Evolutionary conservation across 805 yeast species (phyloP).

Genomic region (Wickerhamomyces hampshirensis): DNA sequence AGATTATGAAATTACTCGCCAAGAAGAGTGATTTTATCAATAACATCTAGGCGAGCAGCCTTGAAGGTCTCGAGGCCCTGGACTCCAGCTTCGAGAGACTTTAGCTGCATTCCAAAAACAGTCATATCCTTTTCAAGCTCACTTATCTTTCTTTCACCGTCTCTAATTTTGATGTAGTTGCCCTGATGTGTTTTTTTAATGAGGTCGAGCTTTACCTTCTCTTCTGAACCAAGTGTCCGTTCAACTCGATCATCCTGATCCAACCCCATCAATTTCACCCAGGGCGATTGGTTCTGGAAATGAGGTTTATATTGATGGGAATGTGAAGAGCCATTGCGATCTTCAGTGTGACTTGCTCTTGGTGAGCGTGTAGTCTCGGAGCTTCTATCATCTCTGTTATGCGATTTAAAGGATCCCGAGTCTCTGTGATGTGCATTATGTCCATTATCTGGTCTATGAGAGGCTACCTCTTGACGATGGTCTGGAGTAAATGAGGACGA

Average conservation of each 20-base stretch:
- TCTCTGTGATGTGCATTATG: background rate
- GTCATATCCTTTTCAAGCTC: conserved; percentile 10
- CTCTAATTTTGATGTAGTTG: conserved; percentile 10
- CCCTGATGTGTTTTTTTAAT: conserved; percentile 11
- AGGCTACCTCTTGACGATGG: background rate
- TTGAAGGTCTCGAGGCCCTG: conserved; percentile 13
- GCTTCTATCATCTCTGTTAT: background rate
- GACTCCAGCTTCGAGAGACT: conserved; percentile 12
- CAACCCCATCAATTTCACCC: conserved; percentile 15
- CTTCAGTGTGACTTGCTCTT: background rate
- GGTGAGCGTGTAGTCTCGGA: background rate
- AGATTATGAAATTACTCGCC: too few relatives aligned
- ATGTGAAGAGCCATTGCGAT: background rate
- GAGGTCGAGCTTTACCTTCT: conserved; percentile 10
- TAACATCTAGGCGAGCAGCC: conserved; percentile 10
- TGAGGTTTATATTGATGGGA: conserved; percentile 2
- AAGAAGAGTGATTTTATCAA: conserved; percentile 14
- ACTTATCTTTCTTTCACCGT: conserved; percentile 4
- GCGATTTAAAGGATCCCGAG: background rate
- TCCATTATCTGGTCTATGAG: background rate
- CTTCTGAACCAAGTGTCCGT: conserved; percentile 5
- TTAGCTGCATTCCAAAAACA: conserved; percentile 11
- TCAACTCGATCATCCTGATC: conserved; percentile 12
- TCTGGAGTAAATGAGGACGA: background rate
- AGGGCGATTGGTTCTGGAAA: conserved; percentile 9